Base-by-base conservation (phyloP, 2,329 filamentous ascomycete genomes). In the Colletotrichum somersetense region DNA sequence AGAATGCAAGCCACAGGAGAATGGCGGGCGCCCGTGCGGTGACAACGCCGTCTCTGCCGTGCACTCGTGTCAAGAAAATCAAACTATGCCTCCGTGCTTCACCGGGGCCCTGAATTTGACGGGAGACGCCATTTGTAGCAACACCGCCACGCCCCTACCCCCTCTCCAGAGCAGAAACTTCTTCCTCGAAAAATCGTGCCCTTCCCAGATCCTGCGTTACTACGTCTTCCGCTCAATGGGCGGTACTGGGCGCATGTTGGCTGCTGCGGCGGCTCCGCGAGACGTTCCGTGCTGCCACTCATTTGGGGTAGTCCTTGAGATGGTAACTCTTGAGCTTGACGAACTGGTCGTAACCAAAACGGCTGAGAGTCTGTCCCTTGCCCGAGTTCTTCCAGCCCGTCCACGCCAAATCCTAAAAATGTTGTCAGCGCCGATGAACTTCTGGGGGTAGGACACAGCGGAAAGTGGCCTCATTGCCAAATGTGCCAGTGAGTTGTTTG, bases 361-460 rank as follows among this genome's bases (percentile, higher is more conserved):
- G 91, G 83, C 94, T 96, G 77, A 98, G 84, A 12, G 95, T 98
- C 77, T 95, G 92, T 30, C 96, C 96, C 82, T 93, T 95, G 75
- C 96, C 96, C 73, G 95, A 97, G 81, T 97, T 95, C 86, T 98
- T 98, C 95, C 95, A 98, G 14, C 96, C 96, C 2, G 95, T 96
- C 94, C 94, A 97, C n/a, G 95, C 94, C 76, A 97, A 89, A 81
- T 97, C 94, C 93, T 96, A 77, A 48, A 63, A 68, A 6, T 69
- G 56, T 56, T 42, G 42, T 63, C 16, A 72, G 44, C 14, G 16
- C 20, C 33, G 72, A 53, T 6, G 20, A 38, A 5, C 62, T 69
- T 14, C 10, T 42, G 2, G 1, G 44, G 42, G 50, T 6, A 69
- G 16, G 20, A 52, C 18, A 71, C 71, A 64, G 77, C 71, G 77